phyloP scores from a whole-genome alignment of 2,329 filamentous ascomycete genomes.

The Onygenales sp. region DNA sequence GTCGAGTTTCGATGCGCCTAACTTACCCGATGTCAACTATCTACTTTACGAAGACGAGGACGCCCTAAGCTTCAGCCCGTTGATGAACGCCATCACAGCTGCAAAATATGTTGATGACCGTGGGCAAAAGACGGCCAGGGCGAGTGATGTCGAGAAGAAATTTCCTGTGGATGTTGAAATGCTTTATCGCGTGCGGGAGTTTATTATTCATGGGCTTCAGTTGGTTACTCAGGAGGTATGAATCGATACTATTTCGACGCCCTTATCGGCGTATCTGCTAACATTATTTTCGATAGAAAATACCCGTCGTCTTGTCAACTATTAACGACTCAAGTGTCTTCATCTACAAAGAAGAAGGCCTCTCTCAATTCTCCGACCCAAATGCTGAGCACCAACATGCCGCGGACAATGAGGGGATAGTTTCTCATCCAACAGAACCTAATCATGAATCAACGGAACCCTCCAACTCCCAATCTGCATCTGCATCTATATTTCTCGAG shows the following conservation, averaged over 20 bases:
- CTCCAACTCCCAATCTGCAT: conserved; percentile 38
- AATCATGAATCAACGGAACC: conserved; percentile 17
- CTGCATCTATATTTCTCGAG: conserved; percentile 37
- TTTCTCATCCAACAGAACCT: conserved; percentile 24
- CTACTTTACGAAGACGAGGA: conserved; percentile 60
- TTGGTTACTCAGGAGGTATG: conserved; percentile 42
- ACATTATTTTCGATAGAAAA: conserved; percentile 22
- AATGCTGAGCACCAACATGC: conserved; percentile 27
- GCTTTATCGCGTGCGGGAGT: conserved; percentile 55
- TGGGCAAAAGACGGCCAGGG: conserved; percentile 41
- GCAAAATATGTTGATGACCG: conserved; percentile 43
- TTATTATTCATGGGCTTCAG: conserved; percentile 52
- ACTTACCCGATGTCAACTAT: conserved; percentile 49
- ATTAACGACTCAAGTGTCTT: conserved; percentile 38
- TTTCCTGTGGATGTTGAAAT: conserved; percentile 54
- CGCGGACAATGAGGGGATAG: conserved; percentile 31
- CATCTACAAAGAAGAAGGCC: conserved; percentile 43
- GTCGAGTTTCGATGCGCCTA: conserved; percentile 48
- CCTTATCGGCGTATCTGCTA: conserved; percentile 15
- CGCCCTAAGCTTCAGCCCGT: conserved; percentile 55
- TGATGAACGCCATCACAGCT: conserved; percentile 41
- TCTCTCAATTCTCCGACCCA: conserved; percentile 41
- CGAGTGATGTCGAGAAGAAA: conserved; percentile 41
- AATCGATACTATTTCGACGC: conserved; percentile 8
- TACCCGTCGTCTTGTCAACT: conserved; percentile 40